Base-by-base conservation (phyloP, 345 rosid genomes). In the Citrus maxima region DNA sequence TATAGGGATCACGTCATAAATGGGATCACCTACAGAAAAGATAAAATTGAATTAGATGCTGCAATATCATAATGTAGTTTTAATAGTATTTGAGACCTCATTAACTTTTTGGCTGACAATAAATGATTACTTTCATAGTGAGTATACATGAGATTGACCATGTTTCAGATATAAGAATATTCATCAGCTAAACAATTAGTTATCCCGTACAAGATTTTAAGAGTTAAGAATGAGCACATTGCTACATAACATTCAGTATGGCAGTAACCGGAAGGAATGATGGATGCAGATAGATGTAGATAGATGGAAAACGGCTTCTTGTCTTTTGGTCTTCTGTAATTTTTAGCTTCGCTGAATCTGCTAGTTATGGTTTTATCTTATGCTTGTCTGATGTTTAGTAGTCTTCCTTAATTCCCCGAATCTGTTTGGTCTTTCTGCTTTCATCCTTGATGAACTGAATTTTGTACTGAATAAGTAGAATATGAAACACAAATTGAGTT, bases 1-100 rank as follows among this genome's bases (percentile, higher is more conserved):
- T 82, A 93, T 85, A 3, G 98, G 98, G 81, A 95, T 91, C 78
- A 93, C 46, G 73, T 95, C 98, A 73, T 73, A 87, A 27, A 93
- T 86, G 67, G 97, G 94, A 74, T 95, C 98, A 54, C 98, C 98
- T 95, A 92, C 77, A 81, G 70, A 75, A 82, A 72, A 84, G 72
- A 73, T 64, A 10, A 55, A 54, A 46, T n/a, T 80, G 78, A 82
- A 59, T 56, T 7, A 25, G 65, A 37, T 35, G 65, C 60, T 58
- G 69, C 49, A 25, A 73, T 24, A n/a, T 37, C 66, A 55, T 72
- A 22, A 28, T n/a, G 70, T 22, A 30, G 70, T 34, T 67, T 35
- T 58, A 30, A 58, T 32, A 7, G 37, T 49, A 34, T 32, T 49
- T n/a, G 34, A 22, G 21, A 46, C 21, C 71, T 51, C 30, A 3